phyloP scores from a whole-genome alignment of 305 asterid genomes.

The Fraxinus sp. region DNA sequence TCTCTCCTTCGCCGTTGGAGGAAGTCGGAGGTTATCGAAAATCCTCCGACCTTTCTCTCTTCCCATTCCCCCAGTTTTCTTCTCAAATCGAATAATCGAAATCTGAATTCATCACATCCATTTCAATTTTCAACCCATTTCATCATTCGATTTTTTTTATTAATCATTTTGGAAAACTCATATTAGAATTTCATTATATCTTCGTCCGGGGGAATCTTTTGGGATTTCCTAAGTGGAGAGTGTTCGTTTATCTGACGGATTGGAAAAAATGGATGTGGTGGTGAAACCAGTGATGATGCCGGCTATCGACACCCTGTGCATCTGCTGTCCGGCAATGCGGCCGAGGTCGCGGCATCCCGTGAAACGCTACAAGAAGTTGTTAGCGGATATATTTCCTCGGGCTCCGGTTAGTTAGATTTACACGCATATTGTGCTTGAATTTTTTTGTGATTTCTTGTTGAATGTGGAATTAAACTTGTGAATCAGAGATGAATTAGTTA shows the following conservation, averaged over 20 bases:
- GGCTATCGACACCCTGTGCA: slow-evolving; percentile 57
- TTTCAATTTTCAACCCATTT: slow-evolving; percentile 14
- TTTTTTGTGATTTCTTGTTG: slow-evolving; percentile 2
- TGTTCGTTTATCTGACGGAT: slow-evolving; percentile 5
- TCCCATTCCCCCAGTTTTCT: slow-evolving; percentile 21
- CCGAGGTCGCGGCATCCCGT: slow-evolving; percentile 90
- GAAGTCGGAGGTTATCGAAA: slow-evolving; percentile 26
- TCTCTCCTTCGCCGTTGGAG: not conserved
- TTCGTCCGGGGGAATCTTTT: slow-evolving; percentile 14
- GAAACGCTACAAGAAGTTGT: slow-evolving; percentile 67
- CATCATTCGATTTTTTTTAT: not conserved
- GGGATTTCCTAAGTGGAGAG: not conserved
- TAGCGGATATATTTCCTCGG: slow-evolving; percentile 68
- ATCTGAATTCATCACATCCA: not conserved
- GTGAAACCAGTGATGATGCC: slow-evolving; percentile 67
- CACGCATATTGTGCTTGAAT: not conserved
- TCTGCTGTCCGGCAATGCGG: slow-evolving; percentile 75
- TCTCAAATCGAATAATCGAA: slow-evolving; percentile 12
- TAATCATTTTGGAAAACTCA: not conserved
- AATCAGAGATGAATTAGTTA: not conserved
- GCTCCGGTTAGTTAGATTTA: slow-evolving; percentile 45
- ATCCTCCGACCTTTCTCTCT: slow-evolving; percentile 40
- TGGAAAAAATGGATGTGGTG: slow-evolving; percentile 47
- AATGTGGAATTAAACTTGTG: not conserved
- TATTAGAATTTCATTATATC: slow-evolving; percentile 7